Evolutionary conservation across 2,329 filamentous ascomycete species (phyloP).

Genomic region (Colletotrichum caudatum): DNA sequence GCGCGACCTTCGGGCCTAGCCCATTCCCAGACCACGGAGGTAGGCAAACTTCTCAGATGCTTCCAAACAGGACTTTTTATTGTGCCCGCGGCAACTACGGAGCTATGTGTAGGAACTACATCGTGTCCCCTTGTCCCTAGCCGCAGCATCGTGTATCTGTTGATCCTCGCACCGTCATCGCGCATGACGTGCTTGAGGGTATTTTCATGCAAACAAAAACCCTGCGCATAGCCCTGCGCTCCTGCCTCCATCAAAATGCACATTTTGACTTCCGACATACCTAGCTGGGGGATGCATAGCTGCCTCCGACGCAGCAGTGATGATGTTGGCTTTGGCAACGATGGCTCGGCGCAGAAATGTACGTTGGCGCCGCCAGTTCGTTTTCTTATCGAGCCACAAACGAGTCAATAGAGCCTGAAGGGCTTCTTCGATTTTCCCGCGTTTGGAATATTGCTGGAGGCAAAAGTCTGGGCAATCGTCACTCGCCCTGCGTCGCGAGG

Average conservation of each 20-base stretch:
- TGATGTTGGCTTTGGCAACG: neutral
- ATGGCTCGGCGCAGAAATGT: neutral
- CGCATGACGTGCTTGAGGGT: conserved; percentile 2
- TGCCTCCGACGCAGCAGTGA: neutral
- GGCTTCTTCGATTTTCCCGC: too few species aligned
- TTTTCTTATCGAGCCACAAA: neutral
- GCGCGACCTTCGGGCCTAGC: neutral
- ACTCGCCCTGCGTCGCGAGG: neutral
- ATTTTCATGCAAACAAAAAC: neutral
- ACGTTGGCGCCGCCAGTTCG: neutral
- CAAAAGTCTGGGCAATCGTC: neutral
- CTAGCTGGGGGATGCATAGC: neutral
- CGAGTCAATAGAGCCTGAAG: neutral
- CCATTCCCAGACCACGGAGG: neutral
- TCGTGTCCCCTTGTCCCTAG: neutral
- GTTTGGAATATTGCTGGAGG: neutral
- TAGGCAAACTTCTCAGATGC: neutral
- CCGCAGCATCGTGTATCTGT: neutral
- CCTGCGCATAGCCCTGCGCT: neutral
- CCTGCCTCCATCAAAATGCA: neutral
- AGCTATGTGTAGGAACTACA: neutral
- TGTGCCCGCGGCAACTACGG: neutral
- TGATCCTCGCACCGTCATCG: conserved; percentile 6
- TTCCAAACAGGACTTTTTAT: neutral
- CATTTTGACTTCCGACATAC: neutral